A percentile compares a stretch with the other conserved stretches of the same genome.
These are phyloP conservation scores for Glutinoglossum americanum DNA, from an alignment of 495 filamentous ascomycete species.

Conservation along the genomic window DNA sequence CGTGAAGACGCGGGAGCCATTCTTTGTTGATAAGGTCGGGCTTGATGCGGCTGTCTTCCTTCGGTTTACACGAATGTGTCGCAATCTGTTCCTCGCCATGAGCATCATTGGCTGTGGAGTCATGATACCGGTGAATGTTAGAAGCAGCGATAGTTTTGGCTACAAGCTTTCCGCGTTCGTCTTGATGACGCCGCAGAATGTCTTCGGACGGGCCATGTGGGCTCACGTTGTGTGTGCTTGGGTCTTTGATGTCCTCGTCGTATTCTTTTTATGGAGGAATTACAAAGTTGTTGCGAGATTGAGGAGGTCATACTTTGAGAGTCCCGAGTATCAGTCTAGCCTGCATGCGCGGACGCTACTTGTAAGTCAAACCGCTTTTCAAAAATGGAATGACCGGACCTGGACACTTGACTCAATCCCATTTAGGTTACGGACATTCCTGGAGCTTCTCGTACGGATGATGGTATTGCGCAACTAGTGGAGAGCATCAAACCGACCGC, in stretches of 20 bases:
- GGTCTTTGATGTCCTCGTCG: slow-evolving; percentile 52
- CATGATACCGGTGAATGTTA: slow-evolving; percentile 67
- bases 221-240: slow-evolving; percentile 65
- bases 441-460: slow-evolving; percentile 46
- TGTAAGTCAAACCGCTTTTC: slow-evolving; percentile 22
- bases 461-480: slow-evolving; percentile 63
- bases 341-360: slow-evolving; percentile 80
- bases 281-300: slow-evolving; percentile 51
- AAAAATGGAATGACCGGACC: not conserved
- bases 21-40: slow-evolving; percentile 57
- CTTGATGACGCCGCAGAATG: slow-evolving; percentile 33
- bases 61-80: slow-evolving; percentile 75
- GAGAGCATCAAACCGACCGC: slow-evolving; percentile 54
- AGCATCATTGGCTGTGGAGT: slow-evolving; percentile 54
- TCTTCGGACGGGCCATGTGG: slow-evolving; percentile 44
- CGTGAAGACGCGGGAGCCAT: slow-evolving; percentile 47
- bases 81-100: slow-evolving; percentile 63
- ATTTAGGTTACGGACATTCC: slow-evolving; percentile 67
- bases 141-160: slow-evolving; percentile 14
- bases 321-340: slow-evolving; percentile 71
- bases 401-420: slow-evolving; percentile 1
- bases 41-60: slow-evolving; percentile 84
- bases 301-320: slow-evolving; percentile 62
- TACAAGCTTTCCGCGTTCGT: slow-evolving; percentile 21
- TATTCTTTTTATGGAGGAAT: slow-evolving; percentile 73